These are phyloP conservation scores for Cercospora sp. DNA, from an alignment of 2,329 filamentous ascomycete genomes.

Conservation along the genomic window DNA sequence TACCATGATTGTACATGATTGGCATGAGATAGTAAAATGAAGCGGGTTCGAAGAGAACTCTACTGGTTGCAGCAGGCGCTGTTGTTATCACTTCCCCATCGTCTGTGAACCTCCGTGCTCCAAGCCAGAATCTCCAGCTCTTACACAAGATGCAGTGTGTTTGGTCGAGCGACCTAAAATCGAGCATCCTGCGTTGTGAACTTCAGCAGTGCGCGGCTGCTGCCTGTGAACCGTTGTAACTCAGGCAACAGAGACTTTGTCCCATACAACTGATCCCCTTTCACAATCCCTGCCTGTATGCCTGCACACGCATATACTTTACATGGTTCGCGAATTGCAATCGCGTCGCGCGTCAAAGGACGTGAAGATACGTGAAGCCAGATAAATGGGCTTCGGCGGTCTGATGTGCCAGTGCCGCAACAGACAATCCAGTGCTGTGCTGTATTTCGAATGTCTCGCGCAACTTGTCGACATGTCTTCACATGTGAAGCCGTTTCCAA, in stretches of 20 bases:
- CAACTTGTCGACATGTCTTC: background rate
- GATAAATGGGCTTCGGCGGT: background rate
- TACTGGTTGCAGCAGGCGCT: too few relatives aligned
- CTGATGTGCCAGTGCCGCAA: background rate
- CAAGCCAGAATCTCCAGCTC: background rate
- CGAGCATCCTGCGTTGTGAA: background rate
- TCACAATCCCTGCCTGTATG: background rate
- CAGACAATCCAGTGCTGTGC: background rate
- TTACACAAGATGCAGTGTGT: background rate
- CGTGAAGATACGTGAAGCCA: slow-evolving; percentile 6
- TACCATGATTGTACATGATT: background rate
- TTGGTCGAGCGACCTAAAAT: background rate
- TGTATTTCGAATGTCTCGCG: background rate
- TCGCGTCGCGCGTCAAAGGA: background rate
- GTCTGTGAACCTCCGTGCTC: background rate
- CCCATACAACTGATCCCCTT: background rate
- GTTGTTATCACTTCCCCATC: too few relatives aligned
- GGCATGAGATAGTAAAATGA: background rate
- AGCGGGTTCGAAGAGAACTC: background rate
- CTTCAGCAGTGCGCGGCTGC: background rate
- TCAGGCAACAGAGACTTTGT: background rate
- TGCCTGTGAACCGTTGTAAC: background rate
- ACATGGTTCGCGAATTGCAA: slow-evolving; percentile 7
- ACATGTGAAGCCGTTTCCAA: background rate
- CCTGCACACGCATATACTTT: slow-evolving; percentile 6